Evolutionary conservation across 257 asterid species (phyloP), one percentile per base, ranked within the genome.

Genomic region (Lycium barbarum): DNA sequence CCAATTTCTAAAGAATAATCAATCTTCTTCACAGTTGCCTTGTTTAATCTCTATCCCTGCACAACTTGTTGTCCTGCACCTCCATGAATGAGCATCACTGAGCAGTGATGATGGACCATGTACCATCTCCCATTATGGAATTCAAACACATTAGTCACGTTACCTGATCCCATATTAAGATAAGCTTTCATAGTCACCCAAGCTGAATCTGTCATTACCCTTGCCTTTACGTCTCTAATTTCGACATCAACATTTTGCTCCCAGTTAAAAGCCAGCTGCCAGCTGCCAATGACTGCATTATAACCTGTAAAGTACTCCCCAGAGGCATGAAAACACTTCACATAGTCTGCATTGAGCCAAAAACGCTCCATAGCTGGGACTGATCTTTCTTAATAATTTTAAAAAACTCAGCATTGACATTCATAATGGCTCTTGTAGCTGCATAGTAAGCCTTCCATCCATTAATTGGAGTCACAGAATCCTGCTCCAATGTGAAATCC

Each of bases 361-460:
- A 96, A 89, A 67, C 80, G 94, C 73, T 95, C 92, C 98, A 96
- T 96, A 83, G 88, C 95, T 67, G 92, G 93, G 84, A 93, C 91
- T 59, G 94, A 86, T 89, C 95, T 91, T 80, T 94, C 97, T 79
- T 89, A 83, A 95, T 83, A 70, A 92, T 93, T 86, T 91, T 85
- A 83, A 89, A 93, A 86, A 96, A 96, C 84, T 92, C 97, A 17
- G 91, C 87, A 84, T 96, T 96, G 62, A 87, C 76, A 67, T 89
- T 91, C 84, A 96, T 91, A 83, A 95, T 90, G 83, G 97, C 98
- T 91, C 96, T 92, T 63, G 99, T 95, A 89, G 94, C 92, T 51
- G 99, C 98, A 86, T 96, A 96, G 87, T 96, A 96, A 73, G 98
- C 97, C 90, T 96, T 96, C 99, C 99, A 96, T 84, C 99, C 99